phyloP scores from a whole-genome alignment of 192 early-diverging fungal species.

The Bifiguratus adelaidae region DNA sequence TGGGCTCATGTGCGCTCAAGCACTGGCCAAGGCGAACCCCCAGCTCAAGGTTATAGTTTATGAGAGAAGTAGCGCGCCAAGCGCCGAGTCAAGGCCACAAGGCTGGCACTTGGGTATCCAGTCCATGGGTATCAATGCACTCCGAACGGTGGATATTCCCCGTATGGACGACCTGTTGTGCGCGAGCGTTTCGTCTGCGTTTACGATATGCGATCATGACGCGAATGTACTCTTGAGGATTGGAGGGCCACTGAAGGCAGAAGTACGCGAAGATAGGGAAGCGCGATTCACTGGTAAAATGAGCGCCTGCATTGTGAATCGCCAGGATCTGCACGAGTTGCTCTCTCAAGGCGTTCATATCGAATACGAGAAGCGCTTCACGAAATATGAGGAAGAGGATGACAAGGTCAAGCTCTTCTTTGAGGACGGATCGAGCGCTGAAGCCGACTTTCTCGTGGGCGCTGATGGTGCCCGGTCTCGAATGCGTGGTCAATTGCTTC shows the following conservation, averaged over 20 bases:
- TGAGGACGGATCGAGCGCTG: slow-evolving; percentile 5
- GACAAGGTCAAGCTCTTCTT: slow-evolving; percentile 5
- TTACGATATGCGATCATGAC: neutral
- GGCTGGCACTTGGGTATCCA: slow-evolving; percentile 11
- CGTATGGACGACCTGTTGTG: neutral
- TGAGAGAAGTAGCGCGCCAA: neutral
- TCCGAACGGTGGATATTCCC: slow-evolving; percentile 1
- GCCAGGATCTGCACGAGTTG: neutral
- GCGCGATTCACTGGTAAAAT: too few species aligned
- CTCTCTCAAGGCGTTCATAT: neutral
- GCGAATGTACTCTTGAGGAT: neutral
- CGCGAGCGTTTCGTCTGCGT: neutral
- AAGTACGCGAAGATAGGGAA: neutral
- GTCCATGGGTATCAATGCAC: neutral
- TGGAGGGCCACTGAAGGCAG: neutral
- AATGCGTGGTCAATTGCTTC: slow-evolving; percentile 1
- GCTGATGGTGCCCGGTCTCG: slow-evolving; percentile 11
- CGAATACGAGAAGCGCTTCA: slow-evolving; percentile 6
- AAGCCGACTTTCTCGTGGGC: slow-evolving; percentile 9
- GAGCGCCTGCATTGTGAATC: slow-evolving; percentile 1
- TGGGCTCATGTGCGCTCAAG: slow-evolving; percentile 8
- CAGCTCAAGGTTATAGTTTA: slow-evolving; percentile 3
- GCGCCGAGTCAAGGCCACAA: neutral
- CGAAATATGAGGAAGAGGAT: slow-evolving; percentile 5
- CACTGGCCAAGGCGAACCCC: neutral